phyloP scores from a whole-genome alignment of 768 basidiomycete species.

The Sporobolomyces roseus region DNA sequence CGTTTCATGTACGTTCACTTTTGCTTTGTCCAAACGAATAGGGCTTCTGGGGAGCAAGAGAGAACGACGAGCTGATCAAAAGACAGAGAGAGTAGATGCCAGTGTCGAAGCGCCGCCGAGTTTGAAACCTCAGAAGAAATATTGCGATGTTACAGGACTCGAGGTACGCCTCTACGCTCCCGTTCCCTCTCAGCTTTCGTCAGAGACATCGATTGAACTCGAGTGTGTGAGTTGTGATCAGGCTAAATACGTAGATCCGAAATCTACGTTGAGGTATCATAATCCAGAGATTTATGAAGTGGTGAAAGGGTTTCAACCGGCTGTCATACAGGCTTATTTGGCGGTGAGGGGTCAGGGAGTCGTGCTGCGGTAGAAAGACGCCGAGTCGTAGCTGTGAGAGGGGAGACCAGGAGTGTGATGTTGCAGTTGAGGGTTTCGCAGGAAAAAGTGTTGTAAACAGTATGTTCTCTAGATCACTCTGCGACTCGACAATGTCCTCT shows the following conservation, averaged over 20 bases:
- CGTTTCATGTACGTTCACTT: background rate
- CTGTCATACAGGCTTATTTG: constrained; percentile 40
- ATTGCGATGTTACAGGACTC: constrained; percentile 54
- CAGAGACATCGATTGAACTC: background rate
- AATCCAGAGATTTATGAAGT: constrained; percentile 51
- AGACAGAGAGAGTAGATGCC: background rate
- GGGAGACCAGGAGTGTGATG: no score
- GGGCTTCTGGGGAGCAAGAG: background rate
- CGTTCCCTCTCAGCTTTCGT: background rate
- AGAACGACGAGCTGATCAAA: background rate
- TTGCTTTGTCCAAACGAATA: background rate
- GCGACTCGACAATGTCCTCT: no score
- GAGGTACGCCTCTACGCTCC: constrained; percentile 40
- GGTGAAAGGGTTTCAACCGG: constrained; percentile 46
- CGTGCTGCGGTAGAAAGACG: constrained; percentile 21
- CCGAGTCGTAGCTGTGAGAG: no score
- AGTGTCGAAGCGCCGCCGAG: constrained; percentile 49
- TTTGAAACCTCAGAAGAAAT: constrained; percentile 51
- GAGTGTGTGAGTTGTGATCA: background rate
- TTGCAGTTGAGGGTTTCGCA: no score
- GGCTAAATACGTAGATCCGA: constrained; percentile 49
- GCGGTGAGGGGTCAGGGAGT: constrained; percentile 29
- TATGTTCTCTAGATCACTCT: no score
- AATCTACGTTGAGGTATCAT: constrained; percentile 50
- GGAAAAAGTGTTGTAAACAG: no score